Base-by-base conservation (phyloP, 2,329 filamentous ascomycete genomes). In the Fusarium coicis region DNA sequence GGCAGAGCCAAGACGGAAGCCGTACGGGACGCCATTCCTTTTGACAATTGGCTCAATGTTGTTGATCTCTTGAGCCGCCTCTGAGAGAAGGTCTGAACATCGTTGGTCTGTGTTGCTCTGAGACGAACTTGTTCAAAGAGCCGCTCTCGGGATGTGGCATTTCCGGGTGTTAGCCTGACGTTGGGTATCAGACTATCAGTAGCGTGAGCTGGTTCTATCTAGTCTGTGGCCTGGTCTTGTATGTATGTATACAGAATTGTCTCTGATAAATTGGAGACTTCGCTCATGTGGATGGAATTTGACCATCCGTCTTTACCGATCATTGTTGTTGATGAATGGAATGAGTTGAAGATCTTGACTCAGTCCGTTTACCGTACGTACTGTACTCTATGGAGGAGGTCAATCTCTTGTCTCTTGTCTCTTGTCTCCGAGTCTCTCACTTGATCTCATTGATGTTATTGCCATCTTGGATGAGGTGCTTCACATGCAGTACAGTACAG, bases 131-230 rank as follows among this genome's bases (percentile, higher is more conserved):
- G 72, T 53, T 55, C 50, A 63, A 42, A 60, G 71, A 70, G 72
- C 66, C 66, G 57, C 74, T 76, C 78, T 77, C 75, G 80, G 80
- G 74, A 79, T 55, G 73, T 70, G 77, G 71, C 78, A 79, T 60
- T 78, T 81, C 80, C 79, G 80, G 72, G 66, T 74, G 60, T 67
- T 78, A 76, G 74, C 49, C 63, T 66, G 63, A 46, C 40, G 54
- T 46, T 68, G 53, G 54, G 40, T 53, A 58, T 50, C 55, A 58
- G 42, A 50, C 42, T 68, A 63, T 61, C 46, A 57, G 67, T 73
- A 77, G 74, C 70, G 70, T 55, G 50, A 53, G 30, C 34, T 58
- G 34, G 43, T 42, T 19, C 30, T 53, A 36, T 16, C 34, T 36
- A 37, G 16, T 37, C 10, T 23, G 59, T 58, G 44, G 65, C 47